Evolutionary conservation across 352 stramenopile species (phyloP), one percentile per base, ranked within the genome.

Genomic region (Aphanomyces invadans): DNA sequence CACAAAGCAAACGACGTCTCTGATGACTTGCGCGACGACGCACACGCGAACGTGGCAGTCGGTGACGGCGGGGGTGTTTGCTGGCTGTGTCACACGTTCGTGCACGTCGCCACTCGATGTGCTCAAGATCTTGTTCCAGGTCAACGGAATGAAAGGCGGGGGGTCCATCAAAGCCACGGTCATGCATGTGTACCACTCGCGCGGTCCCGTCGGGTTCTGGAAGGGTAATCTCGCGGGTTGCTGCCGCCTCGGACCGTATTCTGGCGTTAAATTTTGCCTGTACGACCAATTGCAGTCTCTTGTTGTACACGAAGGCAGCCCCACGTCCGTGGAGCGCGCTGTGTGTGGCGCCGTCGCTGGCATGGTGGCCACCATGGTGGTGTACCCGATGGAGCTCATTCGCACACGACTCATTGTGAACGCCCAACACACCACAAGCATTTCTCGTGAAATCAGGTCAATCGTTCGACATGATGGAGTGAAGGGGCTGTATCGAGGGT

Each of bases 51-150:
- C 81, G 39, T 48, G 79, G 42, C 79, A 88, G 70, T 89, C 80
- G 1, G 72, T 92, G 53, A 73, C 88, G 23, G 83, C 83, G 2
- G 83, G 83, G 29, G 76, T 88, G 54, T 74, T 92, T 68, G 81
- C 83, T 21, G 83, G 83, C 46, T 90, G 81, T 69, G 80, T 92
- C 65, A 90, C 83, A 46, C 81, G 83, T 68, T 88, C 83, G 4
- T 89, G 77, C 75, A 92, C 83, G 55, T 90, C 83, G 23, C 83
- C 83, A 4, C 70, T 92, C 19, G 83, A 92, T 60, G 81, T 90
- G 73, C 79, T 92, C 62, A 90, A 90, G 76, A 90, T 92, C 71
- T 71, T 88, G 17, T 88, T 92, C 56, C 83, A 92, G 66, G 81
- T 91, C 11, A 88, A 88, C 69, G n/a, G 3, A 56, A 32, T 4